Base-by-base conservation (phyloP, 2,329 filamentous ascomycete species). In the Metarhizium album region DNA sequence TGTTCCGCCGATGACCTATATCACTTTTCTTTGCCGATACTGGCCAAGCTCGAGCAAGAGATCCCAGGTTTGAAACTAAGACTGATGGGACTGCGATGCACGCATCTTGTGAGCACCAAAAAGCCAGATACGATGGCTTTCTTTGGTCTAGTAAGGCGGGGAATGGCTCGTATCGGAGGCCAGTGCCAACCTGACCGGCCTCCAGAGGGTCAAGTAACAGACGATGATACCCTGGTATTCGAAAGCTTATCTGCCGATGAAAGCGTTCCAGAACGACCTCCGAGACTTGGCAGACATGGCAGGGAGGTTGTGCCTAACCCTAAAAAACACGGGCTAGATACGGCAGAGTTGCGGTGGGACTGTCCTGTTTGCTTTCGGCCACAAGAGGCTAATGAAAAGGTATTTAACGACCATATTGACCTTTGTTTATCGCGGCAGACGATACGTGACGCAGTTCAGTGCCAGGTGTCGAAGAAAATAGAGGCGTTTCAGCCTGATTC, bases 321-420 rank as follows among this genome's bases (percentile, higher is more conserved):
- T 3, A 70, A 60, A 46, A 69, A 67, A 52, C 55, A 59, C 20
- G 48, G 56, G 0, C 46, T 59, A 14, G 43, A 52, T 11, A 22
- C 64, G 9, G 64, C 70, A 49, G 69, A 77, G 48, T 72, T 81
- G 45, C 75, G 73, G 65, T 97, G 90, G 90, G 77, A 84, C 37
- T 98, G 93, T 65, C 93, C 93, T 0, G 87, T 97, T 43, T 98
- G 93, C 65, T 70, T 72, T n/a, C 74, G 84, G 16, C 83, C 87
- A 0, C 90, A 96, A 61, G 61, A 73, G 0, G 79, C 89, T 0
- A 77, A 91, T 47, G 89, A 96, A 63, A 76, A 75, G 45, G 71
- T 70, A 0, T 95, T 97, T 68, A 98, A 98, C 58, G 80, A 86
- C 51, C 93, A 98, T 62, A 90, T 98, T 48, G 93, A 98, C 64